A percentile compares a stretch with the other conserved stretches of the same genome.
Conservation (phyloP, 139 green algal species). For the Micromonas commoda region DNA sequence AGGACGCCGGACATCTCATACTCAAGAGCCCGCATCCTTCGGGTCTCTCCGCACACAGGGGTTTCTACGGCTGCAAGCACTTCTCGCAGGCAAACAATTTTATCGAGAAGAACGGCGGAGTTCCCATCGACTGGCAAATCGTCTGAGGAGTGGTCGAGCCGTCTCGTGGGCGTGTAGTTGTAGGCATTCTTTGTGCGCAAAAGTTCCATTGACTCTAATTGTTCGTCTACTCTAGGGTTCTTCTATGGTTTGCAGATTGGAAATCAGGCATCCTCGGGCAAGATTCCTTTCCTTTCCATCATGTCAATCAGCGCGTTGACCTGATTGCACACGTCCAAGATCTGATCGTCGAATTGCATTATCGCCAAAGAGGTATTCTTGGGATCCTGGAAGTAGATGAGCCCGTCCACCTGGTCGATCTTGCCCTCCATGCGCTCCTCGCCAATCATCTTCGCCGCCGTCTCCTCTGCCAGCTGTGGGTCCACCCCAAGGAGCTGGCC, state of each 20-base stretch:
- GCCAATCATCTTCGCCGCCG: conserved; percentile 54
- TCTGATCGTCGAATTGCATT: background rate
- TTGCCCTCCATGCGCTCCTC: conserved; percentile 45
- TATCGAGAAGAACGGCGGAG: conserved; percentile 16
- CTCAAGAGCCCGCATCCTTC: conserved; percentile 45
- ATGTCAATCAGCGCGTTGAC: background rate
- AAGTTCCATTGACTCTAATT: background rate
- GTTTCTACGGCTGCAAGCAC: conserved; percentile 55
- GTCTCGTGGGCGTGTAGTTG: background rate
- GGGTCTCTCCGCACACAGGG: conserved; percentile 43
- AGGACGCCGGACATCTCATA: conserved; percentile 25
- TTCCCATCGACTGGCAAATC: conserved; percentile 34
- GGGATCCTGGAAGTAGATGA: conserved; percentile 62
- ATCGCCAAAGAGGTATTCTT: background rate
- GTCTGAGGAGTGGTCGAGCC: background rate
- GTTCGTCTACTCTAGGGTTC: too few relatives aligned
- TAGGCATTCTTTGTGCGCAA: background rate
- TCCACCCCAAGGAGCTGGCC: conserved; percentile 74
- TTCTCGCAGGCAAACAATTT: conserved; percentile 36
- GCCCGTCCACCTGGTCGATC: conserved; percentile 73
- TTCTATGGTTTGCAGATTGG: too few relatives aligned
- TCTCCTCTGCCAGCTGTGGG: conserved; percentile 63
- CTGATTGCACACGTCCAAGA: background rate
- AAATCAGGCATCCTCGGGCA: too few relatives aligned
- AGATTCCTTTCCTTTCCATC: background rate